Percentiles rank a stretch among this genome's conserved stretches.
phyloP scores from a whole-genome alignment of 805 yeast genomes.

The Myxozyma geophila region DNA sequence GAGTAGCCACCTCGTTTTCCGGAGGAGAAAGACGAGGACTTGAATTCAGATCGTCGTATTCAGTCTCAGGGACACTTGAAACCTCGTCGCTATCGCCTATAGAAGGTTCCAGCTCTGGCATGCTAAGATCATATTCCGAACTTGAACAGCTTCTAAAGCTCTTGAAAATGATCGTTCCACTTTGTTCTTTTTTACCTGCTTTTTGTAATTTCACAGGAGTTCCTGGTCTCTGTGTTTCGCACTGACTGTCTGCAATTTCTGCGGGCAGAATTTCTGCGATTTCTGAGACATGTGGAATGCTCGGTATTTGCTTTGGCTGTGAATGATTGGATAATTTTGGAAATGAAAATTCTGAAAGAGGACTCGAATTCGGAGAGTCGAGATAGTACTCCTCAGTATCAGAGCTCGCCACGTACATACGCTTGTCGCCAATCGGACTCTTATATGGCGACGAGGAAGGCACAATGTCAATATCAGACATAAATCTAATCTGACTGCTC shows the following conservation, averaged over 20 bases:
- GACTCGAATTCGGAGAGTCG: slow-evolving; percentile 9
- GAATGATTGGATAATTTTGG: neutral
- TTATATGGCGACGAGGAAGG: neutral
- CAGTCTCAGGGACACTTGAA: slow-evolving; percentile 1
- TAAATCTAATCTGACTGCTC: neutral
- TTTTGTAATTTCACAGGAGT: neutral
- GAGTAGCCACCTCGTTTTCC: neutral
- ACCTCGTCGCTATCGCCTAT: neutral
- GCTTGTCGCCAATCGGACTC: neutral
- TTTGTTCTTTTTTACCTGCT: slow-evolving; percentile 6
- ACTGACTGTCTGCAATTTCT: slow-evolving; percentile 4
- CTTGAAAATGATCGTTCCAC: slow-evolving; percentile 3
- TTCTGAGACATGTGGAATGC: neutral
- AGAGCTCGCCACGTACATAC: slow-evolving; percentile 10
- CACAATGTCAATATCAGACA: neutral
- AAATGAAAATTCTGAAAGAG: neutral
- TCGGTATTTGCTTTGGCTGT: neutral
- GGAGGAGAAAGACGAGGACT: neutral
- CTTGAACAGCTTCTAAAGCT: neutral
- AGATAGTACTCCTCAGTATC: slow-evolving; percentile 21
- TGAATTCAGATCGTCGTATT: neutral
- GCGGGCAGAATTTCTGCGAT: neutral
- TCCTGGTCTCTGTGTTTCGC: neutral
- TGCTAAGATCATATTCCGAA: neutral
- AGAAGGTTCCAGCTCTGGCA: neutral